Percentiles rank a stretch among this genome's conserved stretches.
Conservation (phyloP, 768 basidiomycete species). For the Suillus ampliporus region DNA sequence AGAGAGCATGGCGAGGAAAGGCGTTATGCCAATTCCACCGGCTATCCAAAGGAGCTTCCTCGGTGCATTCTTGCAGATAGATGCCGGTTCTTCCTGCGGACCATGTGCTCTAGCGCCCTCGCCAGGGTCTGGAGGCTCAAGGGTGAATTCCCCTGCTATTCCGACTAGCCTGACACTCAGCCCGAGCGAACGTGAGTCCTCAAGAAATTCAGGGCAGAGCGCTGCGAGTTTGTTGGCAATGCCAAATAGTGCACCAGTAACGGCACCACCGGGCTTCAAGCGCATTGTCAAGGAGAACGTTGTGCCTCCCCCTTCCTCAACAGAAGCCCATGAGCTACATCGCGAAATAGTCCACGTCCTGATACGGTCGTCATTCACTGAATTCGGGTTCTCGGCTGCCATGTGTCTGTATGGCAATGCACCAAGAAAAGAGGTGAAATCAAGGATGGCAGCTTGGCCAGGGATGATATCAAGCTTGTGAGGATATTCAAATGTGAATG, state of each 20-base stretch:
- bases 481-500: constrained; percentile 55
- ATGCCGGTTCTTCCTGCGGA: neutral
- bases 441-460: constrained; percentile 62
- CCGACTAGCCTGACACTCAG: constrained; percentile 54
- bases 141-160: constrained; percentile 56
- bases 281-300: constrained; percentile 59
- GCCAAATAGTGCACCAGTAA: constrained; percentile 59
- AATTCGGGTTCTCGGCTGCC: constrained; percentile 51
- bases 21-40: constrained; percentile 70
- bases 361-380: constrained; percentile 68
- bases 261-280: constrained; percentile 56
- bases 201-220: constrained; percentile 46
- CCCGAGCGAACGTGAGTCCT: constrained; percentile 44
- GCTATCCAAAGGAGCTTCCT: constrained; percentile 57
- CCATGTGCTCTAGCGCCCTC: neutral
- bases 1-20: constrained; percentile 63
- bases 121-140: constrained; percentile 22
- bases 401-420: constrained; percentile 57
- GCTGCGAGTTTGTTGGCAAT: constrained; percentile 50
- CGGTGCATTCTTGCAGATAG: neutral
- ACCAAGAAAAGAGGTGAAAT: constrained; percentile 59
- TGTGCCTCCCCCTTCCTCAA: neutral
- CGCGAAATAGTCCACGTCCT: constrained; percentile 69
- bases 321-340: constrained; percentile 24
- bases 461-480: constrained; percentile 40